phyloP scores from a whole-genome alignment of 2,329 filamentous ascomycete species.

The Monilinia fructicola region DNA sequence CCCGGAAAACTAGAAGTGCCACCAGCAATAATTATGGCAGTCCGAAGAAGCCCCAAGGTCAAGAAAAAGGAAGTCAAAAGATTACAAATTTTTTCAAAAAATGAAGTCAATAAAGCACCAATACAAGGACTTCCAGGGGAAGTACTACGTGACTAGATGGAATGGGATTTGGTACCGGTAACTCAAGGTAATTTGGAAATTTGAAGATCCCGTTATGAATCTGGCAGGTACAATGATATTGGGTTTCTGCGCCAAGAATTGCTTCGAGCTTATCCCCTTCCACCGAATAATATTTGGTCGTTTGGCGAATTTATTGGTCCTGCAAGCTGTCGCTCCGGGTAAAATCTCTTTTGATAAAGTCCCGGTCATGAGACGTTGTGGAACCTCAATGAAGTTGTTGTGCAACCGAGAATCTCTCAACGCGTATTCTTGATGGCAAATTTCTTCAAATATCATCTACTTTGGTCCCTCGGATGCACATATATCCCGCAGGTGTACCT shows the following conservation, averaged over 20 bases:
- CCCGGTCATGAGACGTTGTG: background rate
- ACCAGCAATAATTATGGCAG: constrained; percentile 38
- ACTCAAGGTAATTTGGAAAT: background rate
- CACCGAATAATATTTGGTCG: background rate
- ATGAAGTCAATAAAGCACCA: constrained; percentile 17
- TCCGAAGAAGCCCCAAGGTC: constrained; percentile 30
- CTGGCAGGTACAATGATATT: background rate
- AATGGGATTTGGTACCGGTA: background rate
- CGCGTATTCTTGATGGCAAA: background rate
- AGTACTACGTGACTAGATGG: background rate
- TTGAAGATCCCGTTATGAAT: background rate
- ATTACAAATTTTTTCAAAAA: constrained; percentile 56
- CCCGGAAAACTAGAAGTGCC: constrained; percentile 37
- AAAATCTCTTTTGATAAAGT: background rate
- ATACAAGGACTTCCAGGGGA: background rate
- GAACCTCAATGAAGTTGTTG: background rate
- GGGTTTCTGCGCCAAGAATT: background rate
- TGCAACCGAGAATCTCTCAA: background rate
- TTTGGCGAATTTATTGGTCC: background rate
- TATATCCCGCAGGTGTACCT: background rate
- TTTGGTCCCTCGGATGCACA: background rate
- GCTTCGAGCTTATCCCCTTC: background rate
- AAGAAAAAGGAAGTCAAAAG: constrained; percentile 41
- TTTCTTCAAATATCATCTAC: background rate
- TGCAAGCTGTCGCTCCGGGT: constrained; percentile 2